Conservation (phyloP, 2,329 filamentous ascomycete genomes). For the Claviceps africana region DNA sequence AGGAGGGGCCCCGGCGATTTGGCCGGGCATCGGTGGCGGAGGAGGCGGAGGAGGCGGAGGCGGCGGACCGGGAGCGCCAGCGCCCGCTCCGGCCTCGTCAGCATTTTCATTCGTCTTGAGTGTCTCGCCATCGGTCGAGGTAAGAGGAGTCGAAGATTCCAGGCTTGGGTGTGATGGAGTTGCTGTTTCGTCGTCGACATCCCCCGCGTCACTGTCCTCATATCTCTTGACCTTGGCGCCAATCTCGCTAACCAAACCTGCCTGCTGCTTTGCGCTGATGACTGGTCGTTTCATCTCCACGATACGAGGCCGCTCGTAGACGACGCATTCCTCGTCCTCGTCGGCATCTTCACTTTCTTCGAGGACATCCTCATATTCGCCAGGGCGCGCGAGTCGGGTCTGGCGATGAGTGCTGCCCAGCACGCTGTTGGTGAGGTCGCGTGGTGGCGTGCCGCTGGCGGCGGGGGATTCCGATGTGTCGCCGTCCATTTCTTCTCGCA, state of each 20-base stretch:
- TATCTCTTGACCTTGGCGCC: slow-evolving; percentile 59
- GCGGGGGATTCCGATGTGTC: slow-evolving; percentile 32
- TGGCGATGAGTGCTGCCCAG: slow-evolving; percentile 57
- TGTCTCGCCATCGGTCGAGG: slow-evolving; percentile 45
- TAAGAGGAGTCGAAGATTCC: slow-evolving; percentile 55
- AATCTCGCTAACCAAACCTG: slow-evolving; percentile 55
- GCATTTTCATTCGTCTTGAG: slow-evolving; percentile 44
- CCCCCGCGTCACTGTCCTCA: slow-evolving; percentile 61
- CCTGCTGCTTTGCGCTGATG: slow-evolving; percentile 50
- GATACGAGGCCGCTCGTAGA: slow-evolving; percentile 67
- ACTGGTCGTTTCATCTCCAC: slow-evolving; percentile 64
- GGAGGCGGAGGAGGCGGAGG: slow-evolving; percentile 9
- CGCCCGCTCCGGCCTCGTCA: slow-evolving; percentile 22
- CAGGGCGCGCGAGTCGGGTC: slow-evolving; percentile 35
- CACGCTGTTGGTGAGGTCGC: slow-evolving; percentile 56
- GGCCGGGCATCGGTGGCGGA: slow-evolving; percentile 22
- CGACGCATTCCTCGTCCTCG: slow-evolving; percentile 36
- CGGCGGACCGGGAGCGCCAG: slow-evolving; percentile 23
- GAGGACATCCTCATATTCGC: slow-evolving; percentile 22
- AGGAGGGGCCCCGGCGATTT: slow-evolving; percentile 42
- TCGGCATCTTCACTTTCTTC: slow-evolving; percentile 39
- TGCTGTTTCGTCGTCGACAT: slow-evolving; percentile 49
- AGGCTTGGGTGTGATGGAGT: slow-evolving; percentile 64
- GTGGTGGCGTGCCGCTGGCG: slow-evolving; percentile 37
- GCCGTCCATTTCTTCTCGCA: slow-evolving; percentile 88